Evolutionary conservation across 2,329 filamentous ascomycete genomes (phyloP), one percentile per base, ranked within the genome.

Genomic region (Fusarium sterilihyphosum): DNA sequence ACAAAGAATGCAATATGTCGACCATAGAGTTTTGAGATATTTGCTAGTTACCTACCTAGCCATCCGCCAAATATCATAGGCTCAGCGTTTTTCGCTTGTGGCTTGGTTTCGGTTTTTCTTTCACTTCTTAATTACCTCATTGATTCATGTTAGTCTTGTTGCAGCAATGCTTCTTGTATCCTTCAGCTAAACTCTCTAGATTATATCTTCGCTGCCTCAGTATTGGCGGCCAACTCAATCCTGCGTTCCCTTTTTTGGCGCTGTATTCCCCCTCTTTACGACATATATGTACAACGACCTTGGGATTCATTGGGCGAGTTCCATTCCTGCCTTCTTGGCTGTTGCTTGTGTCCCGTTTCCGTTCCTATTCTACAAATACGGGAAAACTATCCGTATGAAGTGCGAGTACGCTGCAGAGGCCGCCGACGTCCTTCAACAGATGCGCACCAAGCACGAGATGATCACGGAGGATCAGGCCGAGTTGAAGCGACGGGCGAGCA

Each of bases 341-440:
- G 81, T 95, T 8, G 88, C 87, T 17, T 95, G 93, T 81, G 85
- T 94, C 24, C 92, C 93, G 0, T 92, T 93, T 78, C 93, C 93
- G 0, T 92, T 93, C 81, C 81, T 96, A 22, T 94, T 96, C 82
- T 93, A 93, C 84, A 91, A 88, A 76, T 94, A 94, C 80, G 93
- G 93, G 72, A 35, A 78, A 41, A 58, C 60, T 16, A 92, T 95
- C 76, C 87, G 93, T 29, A 84, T 87, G 80, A 89, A 86, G 78
- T 94, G 92, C 86, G 91, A 92, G 83, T 95, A 88, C 78, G 90
- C 92, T 11, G 87, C 89, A 16, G 88, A 94, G 81, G 89, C 92
- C 12, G 91, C 91, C 37, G 86, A 85, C 17, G 88, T 92, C 68
- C 85, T 92, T 82, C 81, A 83, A 72, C 80, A 80, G 71, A 86